Evolutionary conservation across 2,329 filamentous ascomycete species (phyloP), one percentile per base, ranked within the genome.

Genomic region (Penicillium sp.): DNA sequence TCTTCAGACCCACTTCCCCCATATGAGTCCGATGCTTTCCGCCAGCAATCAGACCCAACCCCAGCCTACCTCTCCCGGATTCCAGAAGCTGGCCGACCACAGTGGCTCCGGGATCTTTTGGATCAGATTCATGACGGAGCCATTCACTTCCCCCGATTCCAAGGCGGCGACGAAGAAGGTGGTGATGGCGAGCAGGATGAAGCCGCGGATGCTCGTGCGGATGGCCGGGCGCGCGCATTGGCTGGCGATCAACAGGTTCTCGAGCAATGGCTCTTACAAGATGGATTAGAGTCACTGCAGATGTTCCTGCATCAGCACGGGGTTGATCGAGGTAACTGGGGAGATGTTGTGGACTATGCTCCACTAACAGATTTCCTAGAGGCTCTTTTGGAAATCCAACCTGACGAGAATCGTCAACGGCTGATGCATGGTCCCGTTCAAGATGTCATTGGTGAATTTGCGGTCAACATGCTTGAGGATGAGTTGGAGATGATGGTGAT

Each of bases 1-100:
- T 81, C 87, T 14, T 93, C 88, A 18, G 90, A 95, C 62, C 89
- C 89, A 1, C 71, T 95, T 11, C 88, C 89, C 16, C 90, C 89
- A 1, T 67, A 77, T 0, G 70, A 79, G 45, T 69, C 68, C 1
- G 64, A 69, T 37, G 67, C 66, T 24, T 62, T 59, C 45, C 59
- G 59, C 24, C 58, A 66, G 44, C 67, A 69, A 46, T 59, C 60
- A 4, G 58, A 69, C 34, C 66, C 66, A 24, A 57, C 60, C 0
- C 65, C 60, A 11, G 62, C 61, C 9, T 69, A 64, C 45, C 42
- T 63, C 5, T 55, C 59, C n/a, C 59, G 52, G 23, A 54, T 62
- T 10, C 64, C 65, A n/a, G 63, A 67, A 37, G 51, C 41, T 2
- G 62, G 56, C 8, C 59, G 63, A 5, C 66, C 63, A 11, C 64